Base-by-base conservation (phyloP, 768 basidiomycete genomes). In the Naganishia vishniacii region DNA sequence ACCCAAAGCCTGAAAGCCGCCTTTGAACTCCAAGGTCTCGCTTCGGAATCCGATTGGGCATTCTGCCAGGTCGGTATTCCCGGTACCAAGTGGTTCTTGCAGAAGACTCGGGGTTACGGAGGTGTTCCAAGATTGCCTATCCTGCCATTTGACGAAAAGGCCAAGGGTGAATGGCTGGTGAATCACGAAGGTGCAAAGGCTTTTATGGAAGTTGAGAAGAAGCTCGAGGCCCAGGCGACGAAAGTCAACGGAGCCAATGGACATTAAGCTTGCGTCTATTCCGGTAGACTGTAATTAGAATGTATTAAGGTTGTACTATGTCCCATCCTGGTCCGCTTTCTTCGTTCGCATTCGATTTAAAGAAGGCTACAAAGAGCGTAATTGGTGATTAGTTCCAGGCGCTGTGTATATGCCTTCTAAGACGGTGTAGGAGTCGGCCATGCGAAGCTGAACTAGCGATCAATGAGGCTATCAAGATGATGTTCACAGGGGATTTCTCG, bases 1-100 rank as follows among this genome's bases (percentile, higher is more conserved):
- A 37, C 64, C 4, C 79, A 82, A 15, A 73, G 84, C 26, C 83
- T 91, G 37, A 77, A 82, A 0, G 85, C 88, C 71, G 87, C 88
- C 7, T 85, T 86, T 69, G 81, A 80, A 15, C 73, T 94, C 28
- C 92, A 97, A 72, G 88, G 84, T 11, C 84, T 91, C 67, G 81
- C 89, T 60, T 88, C 88, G 9, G 84, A 83, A 48, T 89, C 85
- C 5, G 92, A 95, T 75, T 86, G 80, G 68, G 87, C 88, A 6
- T 86, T 91, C 69, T 83, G 87, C 26, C 86, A 87, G 71, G 78
- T 84, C 1, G 85, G 85, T 1, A 85, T 94, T 66, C 78, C 86
- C 6, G 91, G 91, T 5, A 91, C 87, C n/a, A 94, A 94, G 77
- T 86, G 80, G 72, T 80, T 88, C 44, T 77, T 91, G 15, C 80